These are phyloP conservation scores for Uromyces viciae-fabae DNA, from an alignment of 1,284 basidiomycete genomes.

Conservation along the genomic window DNA sequence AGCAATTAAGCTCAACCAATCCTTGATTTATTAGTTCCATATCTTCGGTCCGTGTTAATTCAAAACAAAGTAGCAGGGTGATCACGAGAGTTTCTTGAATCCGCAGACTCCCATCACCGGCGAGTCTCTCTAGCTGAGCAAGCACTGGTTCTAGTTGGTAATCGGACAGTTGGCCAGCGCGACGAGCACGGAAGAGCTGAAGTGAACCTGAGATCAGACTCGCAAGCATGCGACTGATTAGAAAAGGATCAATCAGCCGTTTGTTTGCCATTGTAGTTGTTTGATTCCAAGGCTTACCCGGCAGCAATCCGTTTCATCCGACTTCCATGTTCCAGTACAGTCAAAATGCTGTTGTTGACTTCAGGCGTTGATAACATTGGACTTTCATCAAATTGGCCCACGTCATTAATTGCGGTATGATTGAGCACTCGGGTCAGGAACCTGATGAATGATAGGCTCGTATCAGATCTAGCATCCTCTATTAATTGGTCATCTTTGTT, in stretches of 20 bases:
- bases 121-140: slow-evolving; percentile 14
- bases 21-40: slow-evolving; percentile 19
- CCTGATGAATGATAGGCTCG: slow-evolving; percentile 34
- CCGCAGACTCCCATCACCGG: not conserved
- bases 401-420: slow-evolving; percentile 28
- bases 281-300: slow-evolving; percentile 15
- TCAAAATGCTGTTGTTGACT: slow-evolving; percentile 8
- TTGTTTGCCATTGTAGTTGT: not conserved
- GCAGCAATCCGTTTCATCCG: slow-evolving; percentile 39
- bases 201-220: slow-evolving; percentile 22
- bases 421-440: slow-evolving; percentile 32
- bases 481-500: slow-evolving; percentile 1
- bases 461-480: slow-evolving; percentile 18
- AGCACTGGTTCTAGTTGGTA: slow-evolving; percentile 23
- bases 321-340: slow-evolving; percentile 25
- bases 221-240: slow-evolving; percentile 26
- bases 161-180: not conserved
- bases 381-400: not conserved
- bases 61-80: slow-evolving; percentile 31
- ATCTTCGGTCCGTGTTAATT: slow-evolving; percentile 25
- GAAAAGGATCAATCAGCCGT: slow-evolving; percentile 5
- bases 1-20: slow-evolving; percentile 6
- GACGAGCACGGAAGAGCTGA: not conserved
- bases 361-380: slow-evolving; percentile 10
- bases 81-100: slow-evolving; percentile 40